phyloP scores from a whole-genome alignment of 2,329 filamentous ascomycete genomes.

The Diaporthe humulicola region DNA sequence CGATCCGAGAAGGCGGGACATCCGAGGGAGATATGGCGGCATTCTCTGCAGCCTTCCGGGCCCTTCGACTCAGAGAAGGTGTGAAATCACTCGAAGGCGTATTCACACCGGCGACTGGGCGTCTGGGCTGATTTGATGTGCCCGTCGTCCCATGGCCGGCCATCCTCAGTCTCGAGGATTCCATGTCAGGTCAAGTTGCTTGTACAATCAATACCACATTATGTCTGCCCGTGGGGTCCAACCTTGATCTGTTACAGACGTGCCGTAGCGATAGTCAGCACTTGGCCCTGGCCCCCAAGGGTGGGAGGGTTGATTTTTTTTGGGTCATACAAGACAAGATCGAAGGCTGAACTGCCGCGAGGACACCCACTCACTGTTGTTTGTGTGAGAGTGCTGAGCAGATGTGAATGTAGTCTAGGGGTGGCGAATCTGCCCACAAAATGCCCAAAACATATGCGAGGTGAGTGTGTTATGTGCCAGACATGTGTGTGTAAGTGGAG shows the following conservation, averaged over 20 bases:
- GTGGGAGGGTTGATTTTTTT: conserved; percentile 2
- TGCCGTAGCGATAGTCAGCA: conserved; percentile 28
- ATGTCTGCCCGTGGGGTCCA: conserved; percentile 24
- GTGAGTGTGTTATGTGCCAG: conserved; percentile 38
- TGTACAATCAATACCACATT: conserved; percentile 40
- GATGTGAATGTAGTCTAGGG: not conserved
- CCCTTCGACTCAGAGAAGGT: conserved; percentile 42
- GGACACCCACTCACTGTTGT: conserved; percentile 32
- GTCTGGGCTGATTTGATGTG: conserved; percentile 45
- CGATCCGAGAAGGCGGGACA: conserved; percentile 38
- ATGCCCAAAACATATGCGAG: conserved; percentile 38
- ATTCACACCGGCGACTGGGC: conserved; percentile 47
- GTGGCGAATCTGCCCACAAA: conserved; percentile 5
- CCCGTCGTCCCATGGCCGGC: conserved; percentile 45
- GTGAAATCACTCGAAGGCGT: conserved; percentile 46
- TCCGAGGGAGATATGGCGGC: conserved; percentile 30
- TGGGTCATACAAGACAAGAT: conserved; percentile 1
- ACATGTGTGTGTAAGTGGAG: conserved; percentile 34
- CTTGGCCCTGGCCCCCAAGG: conserved; percentile 1
- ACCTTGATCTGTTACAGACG: conserved; percentile 40
- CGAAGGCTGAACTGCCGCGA: not conserved
- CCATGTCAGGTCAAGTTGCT: conserved; percentile 48
- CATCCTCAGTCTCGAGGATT: conserved; percentile 47
- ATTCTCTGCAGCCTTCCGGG: conserved; percentile 47
- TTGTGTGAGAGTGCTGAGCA: not conserved